These are phyloP conservation scores for Alternaria gaisen DNA, from an alignment of 2,329 filamentous ascomycete species.

Conservation along the genomic window DNA sequence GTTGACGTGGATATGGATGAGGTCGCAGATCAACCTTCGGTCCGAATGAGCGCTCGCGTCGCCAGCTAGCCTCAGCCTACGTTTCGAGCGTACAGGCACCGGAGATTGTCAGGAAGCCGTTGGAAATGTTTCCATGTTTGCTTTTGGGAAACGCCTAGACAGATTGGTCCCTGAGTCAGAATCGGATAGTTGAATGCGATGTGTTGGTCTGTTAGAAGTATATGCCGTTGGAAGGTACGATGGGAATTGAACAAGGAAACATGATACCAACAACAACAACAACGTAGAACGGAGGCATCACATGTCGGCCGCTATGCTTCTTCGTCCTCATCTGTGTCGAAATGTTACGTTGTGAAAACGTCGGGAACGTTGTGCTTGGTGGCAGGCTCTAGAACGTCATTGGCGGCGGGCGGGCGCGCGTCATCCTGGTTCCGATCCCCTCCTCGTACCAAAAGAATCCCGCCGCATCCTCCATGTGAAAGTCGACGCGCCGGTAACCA, in stretches of 20 bases:
- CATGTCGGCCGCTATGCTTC: not conserved
- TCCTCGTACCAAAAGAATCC: conserved; percentile 13
- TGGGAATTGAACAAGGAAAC: not conserved
- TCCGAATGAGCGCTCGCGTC: conserved; percentile 46
- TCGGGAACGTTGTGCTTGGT: not conserved
- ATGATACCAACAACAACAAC: not conserved
- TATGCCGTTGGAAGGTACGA: not conserved
- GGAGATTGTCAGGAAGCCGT: conserved; percentile 6
- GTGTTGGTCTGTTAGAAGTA: not conserved
- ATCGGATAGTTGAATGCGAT: not conserved
- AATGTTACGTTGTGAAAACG: not conserved
- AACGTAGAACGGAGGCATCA: not conserved
- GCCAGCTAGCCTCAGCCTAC: conserved; percentile 13
- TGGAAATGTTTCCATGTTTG: not conserved
- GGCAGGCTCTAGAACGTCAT: conserved; percentile 10
- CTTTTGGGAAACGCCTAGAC: not conserved
- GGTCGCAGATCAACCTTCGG: conserved; percentile 42
- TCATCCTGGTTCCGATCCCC: conserved; percentile 18
- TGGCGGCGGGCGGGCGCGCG: conserved; percentile 10
- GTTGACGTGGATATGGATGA: conserved; percentile 38
- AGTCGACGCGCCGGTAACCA: conserved; percentile 39
- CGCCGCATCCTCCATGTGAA: conserved; percentile 13
- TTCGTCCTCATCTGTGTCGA: not conserved
- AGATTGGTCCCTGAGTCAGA: conserved; percentile 2
- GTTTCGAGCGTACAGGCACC: not conserved